Evolutionary conservation across 228 moss, liverwort and hornwort species (phyloP).

Genomic region (Sphagnum magellanicum): DNA sequence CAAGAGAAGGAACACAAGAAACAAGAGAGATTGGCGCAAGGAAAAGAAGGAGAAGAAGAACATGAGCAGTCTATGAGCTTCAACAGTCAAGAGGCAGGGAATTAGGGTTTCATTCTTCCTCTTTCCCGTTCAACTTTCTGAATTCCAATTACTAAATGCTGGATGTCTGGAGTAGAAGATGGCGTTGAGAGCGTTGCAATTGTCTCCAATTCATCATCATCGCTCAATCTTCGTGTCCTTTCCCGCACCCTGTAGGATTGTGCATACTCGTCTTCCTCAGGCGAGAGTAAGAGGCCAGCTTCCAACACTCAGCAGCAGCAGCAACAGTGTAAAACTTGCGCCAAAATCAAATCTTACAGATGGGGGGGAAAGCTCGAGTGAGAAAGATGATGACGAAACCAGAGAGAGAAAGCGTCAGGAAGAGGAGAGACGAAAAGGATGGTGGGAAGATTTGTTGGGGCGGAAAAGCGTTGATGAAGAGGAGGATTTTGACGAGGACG

Average conservation of each 20-base stretch:
- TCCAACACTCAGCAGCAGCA: neutral
- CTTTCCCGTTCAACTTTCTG: too few species aligned
- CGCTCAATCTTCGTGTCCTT: too few species aligned
- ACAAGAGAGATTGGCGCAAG: neutral
- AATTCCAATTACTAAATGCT: neutral
- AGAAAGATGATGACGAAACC: neutral
- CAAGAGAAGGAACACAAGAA: neutral
- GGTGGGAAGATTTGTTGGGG: constrained; percentile 10
- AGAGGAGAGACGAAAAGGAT: constrained; percentile 2
- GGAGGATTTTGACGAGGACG: neutral
- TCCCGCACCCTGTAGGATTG: neutral
- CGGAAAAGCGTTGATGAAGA: neutral
- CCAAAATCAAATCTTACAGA: neutral
- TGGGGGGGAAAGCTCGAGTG: neutral
- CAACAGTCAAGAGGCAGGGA: neutral
- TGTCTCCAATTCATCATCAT: neutral
- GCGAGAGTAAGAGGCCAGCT: neutral
- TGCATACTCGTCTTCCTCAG: neutral
- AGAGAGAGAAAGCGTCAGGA: neutral
- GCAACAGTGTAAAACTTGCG: neutral
- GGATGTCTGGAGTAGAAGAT: neutral
- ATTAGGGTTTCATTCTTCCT: too few species aligned
- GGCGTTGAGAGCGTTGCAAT: neutral
- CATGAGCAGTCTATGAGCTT: neutral
- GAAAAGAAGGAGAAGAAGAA: neutral